Evolutionary conservation across 768 basidiomycete genomes (phyloP).

Genomic region (Boletellus ananiceps): DNA sequence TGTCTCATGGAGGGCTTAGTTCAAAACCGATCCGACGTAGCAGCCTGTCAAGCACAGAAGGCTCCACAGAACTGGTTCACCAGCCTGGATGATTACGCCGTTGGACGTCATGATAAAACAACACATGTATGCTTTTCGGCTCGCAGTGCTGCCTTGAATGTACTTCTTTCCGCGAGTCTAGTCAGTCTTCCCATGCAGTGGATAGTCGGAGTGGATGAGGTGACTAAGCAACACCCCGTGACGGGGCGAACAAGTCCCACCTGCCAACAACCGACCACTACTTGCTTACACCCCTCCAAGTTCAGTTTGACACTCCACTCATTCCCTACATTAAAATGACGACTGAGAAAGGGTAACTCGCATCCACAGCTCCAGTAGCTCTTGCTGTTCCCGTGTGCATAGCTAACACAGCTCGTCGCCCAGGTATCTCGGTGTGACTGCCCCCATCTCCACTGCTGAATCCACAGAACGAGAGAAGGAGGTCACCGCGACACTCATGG

Average conservation of each 20-base stretch:
- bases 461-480: conserved; percentile 78
- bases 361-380: conserved; percentile 6
- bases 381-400: not conserved
- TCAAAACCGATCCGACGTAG: too few relatives aligned
- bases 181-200: too few relatives aligned
- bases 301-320: conserved; percentile 5
- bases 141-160: too few relatives aligned
- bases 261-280: conserved; percentile 15
- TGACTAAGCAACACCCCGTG: conserved; percentile 25
- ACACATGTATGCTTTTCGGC: too few relatives aligned
- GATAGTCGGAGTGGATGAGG: not conserved
- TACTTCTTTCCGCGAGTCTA: too few relatives aligned
- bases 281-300: conserved; percentile 5
- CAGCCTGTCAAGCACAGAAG: too few relatives aligned
- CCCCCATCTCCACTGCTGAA: conserved; percentile 74
- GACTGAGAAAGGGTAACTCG: conserved; percentile 38
- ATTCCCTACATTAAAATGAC: conserved; percentile 29
- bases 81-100: too few relatives aligned
- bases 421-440: conserved; percentile 79
- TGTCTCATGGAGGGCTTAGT: too few relatives aligned
- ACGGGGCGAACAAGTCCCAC: conserved; percentile 11
- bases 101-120: too few relatives aligned
- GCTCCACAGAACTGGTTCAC: too few relatives aligned
- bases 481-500: conserved; percentile 81
- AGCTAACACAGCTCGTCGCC: conserved; percentile 11